Percentiles rank a stretch among this genome's conserved stretches.
These are phyloP conservation scores for Endothia cerciana DNA, from an alignment of 2,329 filamentous ascomycete species.

Conservation along the genomic window DNA sequence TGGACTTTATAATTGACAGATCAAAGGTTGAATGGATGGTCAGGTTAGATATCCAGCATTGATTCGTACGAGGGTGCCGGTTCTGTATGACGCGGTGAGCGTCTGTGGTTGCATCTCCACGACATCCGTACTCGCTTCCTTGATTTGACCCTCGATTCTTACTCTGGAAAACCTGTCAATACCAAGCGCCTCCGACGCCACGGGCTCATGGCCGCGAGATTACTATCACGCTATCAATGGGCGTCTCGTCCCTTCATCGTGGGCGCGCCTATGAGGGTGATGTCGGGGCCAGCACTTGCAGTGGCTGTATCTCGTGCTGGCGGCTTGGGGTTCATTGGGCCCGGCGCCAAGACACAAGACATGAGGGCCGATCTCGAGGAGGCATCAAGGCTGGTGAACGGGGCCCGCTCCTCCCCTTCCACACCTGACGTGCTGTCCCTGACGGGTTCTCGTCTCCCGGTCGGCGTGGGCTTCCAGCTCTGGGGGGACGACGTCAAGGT, in stretches of 20 bases:
- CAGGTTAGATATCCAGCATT: no score
- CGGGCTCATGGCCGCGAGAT: slow-evolving; percentile 16
- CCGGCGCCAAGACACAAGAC: slow-evolving; percentile 40
- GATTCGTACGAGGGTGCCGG: no score
- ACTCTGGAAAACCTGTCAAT: no score
- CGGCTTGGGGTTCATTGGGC: slow-evolving; percentile 60
- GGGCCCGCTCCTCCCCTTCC: slow-evolving; percentile 18
- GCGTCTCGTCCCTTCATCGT: slow-evolving; percentile 59
- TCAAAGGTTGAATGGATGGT: no score
- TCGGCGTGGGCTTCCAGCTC: slow-evolving; percentile 52
- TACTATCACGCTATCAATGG: slow-evolving; percentile 51
- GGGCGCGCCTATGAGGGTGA: slow-evolving; percentile 70
- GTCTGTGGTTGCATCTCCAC: no score
- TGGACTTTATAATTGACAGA: neutral
- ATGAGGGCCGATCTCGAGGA: slow-evolving; percentile 37
- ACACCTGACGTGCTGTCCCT: slow-evolving; percentile 17
- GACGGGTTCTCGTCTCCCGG: slow-evolving; percentile 39
- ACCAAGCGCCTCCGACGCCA: slow-evolving; percentile 1
- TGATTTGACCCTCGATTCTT: no score
- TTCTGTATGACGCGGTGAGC: no score
- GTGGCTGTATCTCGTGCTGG: slow-evolving; percentile 71
- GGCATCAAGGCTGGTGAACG: slow-evolving; percentile 32
- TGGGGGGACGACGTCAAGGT: slow-evolving; percentile 47
- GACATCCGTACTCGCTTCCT: no score
- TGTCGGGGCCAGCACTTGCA: slow-evolving; percentile 59